These are phyloP conservation scores for Liquidambar formosana DNA, from an alignment of 164 flowering plant genomes.

Conservation along the genomic window DNA sequence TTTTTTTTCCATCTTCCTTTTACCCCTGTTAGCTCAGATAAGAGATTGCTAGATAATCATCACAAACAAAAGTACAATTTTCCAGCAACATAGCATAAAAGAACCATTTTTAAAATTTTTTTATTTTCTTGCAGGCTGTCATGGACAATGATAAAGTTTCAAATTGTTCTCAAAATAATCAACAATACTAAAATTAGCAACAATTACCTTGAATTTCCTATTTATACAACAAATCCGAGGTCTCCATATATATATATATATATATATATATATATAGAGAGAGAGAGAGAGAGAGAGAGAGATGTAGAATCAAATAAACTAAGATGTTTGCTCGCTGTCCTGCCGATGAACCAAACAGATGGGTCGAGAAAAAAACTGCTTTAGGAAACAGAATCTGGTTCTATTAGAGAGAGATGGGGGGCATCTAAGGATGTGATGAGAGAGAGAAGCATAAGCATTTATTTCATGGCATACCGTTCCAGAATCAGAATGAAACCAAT, in stretches of 20 bases:
- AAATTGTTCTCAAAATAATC: neutral
- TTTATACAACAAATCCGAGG: neutral
- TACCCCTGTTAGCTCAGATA: neutral
- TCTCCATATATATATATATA: too few relatives aligned
- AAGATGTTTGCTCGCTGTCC: too few relatives aligned
- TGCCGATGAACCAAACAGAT: too few relatives aligned
- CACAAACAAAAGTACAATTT: neutral
- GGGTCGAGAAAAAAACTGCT: neutral
- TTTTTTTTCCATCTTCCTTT: neutral
- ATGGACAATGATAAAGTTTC: neutral
- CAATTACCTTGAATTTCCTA: neutral
- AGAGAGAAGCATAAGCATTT: constrained; percentile 8
- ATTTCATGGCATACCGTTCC: constrained; percentile 5
- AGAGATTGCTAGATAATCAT: neutral
- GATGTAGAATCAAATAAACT: neutral
- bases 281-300: too few relatives aligned
- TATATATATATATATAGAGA: too few relatives aligned
- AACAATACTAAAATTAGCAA: too few relatives aligned
- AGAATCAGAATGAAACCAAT: constrained; percentile 8
- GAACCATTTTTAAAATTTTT: too few relatives aligned
- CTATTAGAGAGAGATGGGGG: neutral
- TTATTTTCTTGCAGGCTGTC: neutral
- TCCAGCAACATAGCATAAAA: neutral
- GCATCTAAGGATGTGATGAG: constrained; percentile 5
- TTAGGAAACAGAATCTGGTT: neutral